These are phyloP conservation scores for Iris pallida DNA, from an alignment of 116 monocot genomes.

Conservation along the genomic window DNA sequence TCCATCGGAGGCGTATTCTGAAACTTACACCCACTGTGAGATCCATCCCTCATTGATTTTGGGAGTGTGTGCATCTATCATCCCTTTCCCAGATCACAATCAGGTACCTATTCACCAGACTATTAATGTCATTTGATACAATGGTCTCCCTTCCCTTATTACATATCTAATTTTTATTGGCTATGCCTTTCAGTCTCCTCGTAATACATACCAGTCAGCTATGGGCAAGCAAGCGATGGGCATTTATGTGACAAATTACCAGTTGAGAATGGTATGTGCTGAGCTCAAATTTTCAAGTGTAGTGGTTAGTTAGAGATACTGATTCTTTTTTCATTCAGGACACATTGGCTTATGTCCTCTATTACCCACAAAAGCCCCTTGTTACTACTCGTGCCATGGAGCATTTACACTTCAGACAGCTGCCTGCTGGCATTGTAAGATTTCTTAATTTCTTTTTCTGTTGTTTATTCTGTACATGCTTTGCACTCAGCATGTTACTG, in stretches of 20 bases:
- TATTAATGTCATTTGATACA: background rate
- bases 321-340: constrained; percentile 49
- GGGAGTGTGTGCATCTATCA: constrained; percentile 99
- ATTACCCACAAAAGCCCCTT: constrained; percentile 98
- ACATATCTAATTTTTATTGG: constrained; percentile 4
- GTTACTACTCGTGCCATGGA: constrained; percentile 99
- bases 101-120: constrained; percentile 48
- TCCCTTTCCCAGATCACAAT: constrained; percentile 99
- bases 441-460: background rate
- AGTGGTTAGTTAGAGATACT: constrained; percentile 7
- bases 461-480: background rate
- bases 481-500: constrained; percentile 1
- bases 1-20: constrained; percentile 87
- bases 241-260: constrained; percentile 97
- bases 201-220: constrained; percentile 99
- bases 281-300: constrained; percentile 8
- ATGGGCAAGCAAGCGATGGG: constrained; percentile 99
- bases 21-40: constrained; percentile 96
- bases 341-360: constrained; percentile 95
- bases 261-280: constrained; percentile 75
- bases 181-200: constrained; percentile 65
- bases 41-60: constrained; percentile 96
- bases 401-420: constrained; percentile 96
- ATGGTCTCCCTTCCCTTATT: background rate
- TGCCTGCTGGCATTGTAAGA: constrained; percentile 98